Evolutionary conservation across 2,329 filamentous ascomycete species (phyloP), one percentile per base, ranked within the genome.

Genomic region (Phoma sp.): DNA sequence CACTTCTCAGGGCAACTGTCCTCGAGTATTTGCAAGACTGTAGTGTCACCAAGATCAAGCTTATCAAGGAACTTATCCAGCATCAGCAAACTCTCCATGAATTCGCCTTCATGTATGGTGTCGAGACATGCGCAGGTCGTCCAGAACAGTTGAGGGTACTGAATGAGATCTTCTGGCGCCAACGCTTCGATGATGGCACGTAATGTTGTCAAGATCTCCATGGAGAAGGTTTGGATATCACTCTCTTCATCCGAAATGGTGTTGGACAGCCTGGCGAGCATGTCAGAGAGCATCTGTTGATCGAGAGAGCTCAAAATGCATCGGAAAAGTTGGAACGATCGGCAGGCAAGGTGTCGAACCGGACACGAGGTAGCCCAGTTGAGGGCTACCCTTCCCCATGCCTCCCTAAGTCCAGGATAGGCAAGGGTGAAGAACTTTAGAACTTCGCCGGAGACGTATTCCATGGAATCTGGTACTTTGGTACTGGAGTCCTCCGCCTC

Each of bases 101-200:
- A 99, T 69, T 99, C 95, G 18, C 89, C 85, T 75, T 99, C 96
- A 61, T 98, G 96, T 68, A 98, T 96, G 0, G 95, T 98, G 68
- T 98, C 93, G 17, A 99, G 79, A 71, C 95, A 99, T 10, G 95
- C 95, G 67, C 93, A 97, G 0, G 91, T 96, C 0, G 93, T 96
- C 96, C 96, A 99, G 76, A 99, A 98, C 1, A 99, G 80, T 68
- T 98, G 93, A 1, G 95, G 95, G 61, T 96, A 97, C n/a, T 87
- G 87, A 40, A 96, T 77, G 2, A 99, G 81, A 70, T 93, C 89
- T 30, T 89, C 84, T 0, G 89, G 83, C 17, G 93, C 88, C 23
- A 98, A 79, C 49, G 93, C 95, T 61, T 87, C 84, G 52, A 99
- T 96, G 37, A 99, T 89, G 0, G 92, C 92, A 69, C 96, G 93